phyloP scores from a whole-genome alignment of 148 eudicot species.

The Diospyros lotus region DNA sequence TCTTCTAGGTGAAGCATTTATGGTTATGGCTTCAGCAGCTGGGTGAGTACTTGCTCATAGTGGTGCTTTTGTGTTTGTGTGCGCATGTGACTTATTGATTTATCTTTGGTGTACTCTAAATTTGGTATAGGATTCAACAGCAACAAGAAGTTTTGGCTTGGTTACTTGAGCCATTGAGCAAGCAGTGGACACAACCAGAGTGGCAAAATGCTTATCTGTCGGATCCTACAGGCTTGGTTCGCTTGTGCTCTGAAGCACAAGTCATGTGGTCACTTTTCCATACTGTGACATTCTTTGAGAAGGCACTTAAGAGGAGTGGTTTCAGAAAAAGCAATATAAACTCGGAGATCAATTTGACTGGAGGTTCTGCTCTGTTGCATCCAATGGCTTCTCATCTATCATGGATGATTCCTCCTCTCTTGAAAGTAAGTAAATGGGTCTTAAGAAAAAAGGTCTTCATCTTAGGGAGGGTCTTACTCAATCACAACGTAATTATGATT shows the following conservation, averaged over 20 bases:
- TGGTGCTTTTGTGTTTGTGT: conserved; percentile 1
- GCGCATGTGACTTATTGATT: background rate
- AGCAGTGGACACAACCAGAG: conserved; percentile 77
- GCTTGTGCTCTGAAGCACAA: conserved; percentile 66
- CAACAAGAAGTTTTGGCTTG: conserved; percentile 96
- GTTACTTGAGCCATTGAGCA: conserved; percentile 97
- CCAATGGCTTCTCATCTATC: conserved; percentile 89
- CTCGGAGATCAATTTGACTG: conserved; percentile 39
- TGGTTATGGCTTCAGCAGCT: conserved; percentile 91
- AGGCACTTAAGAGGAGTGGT: conserved; percentile 93
- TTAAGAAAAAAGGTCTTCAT: background rate
- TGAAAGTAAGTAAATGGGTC: conserved; percentile 52
- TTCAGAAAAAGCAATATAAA: conserved; percentile 50
- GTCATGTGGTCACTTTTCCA: conserved; percentile 98
- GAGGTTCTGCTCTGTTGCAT: conserved; percentile 37
- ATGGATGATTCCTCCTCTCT: conserved; percentile 98
- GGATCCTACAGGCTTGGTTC: conserved; percentile 77
- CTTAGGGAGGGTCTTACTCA: background rate
- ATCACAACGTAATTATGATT: background rate
- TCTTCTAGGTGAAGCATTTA: conserved; percentile 92
- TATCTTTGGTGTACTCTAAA: conserved; percentile 9
- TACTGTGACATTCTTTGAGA: conserved; percentile 93
- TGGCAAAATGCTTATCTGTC: conserved; percentile 93
- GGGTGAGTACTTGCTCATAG: conserved; percentile 48
- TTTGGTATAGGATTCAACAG: conserved; percentile 64